These are phyloP conservation scores for Fusarium brevicatenulatum DNA, from an alignment of 2,329 filamentous ascomycete species.

Conservation along the genomic window DNA sequence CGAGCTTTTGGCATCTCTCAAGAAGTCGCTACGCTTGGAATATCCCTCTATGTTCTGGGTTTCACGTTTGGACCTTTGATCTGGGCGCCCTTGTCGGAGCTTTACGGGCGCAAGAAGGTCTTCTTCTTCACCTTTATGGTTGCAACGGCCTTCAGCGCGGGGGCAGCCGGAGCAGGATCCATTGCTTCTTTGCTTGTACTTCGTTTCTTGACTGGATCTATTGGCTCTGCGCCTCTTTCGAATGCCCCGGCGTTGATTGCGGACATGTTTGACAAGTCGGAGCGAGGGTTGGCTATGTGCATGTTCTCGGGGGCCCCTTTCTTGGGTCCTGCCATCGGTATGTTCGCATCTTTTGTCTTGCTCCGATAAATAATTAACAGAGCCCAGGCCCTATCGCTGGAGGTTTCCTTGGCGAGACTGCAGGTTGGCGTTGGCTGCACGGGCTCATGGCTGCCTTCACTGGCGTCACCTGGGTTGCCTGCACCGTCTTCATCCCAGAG, in stretches of 20 bases:
- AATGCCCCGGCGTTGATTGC: slow-evolving; percentile 8
- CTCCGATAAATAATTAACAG: background rate
- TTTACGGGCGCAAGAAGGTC: slow-evolving; percentile 68
- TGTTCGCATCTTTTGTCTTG: accelerated
- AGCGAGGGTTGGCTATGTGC: slow-evolving; percentile 63
- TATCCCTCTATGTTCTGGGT: slow-evolving; percentile 72
- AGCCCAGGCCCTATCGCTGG: slow-evolving; percentile 61
- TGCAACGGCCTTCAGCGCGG: slow-evolving; percentile 70
- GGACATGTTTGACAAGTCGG: slow-evolving; percentile 52
- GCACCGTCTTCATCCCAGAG: slow-evolving; percentile 57
- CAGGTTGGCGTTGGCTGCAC: slow-evolving; percentile 65
- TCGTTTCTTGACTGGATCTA: background rate
- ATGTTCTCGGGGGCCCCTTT: slow-evolving; percentile 63
- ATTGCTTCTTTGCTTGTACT: slow-evolving; percentile 59
- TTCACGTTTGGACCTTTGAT: slow-evolving; percentile 70
- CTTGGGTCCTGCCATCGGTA: slow-evolving; percentile 28
- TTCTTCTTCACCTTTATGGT: slow-evolving; percentile 66
- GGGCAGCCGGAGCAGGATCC: slow-evolving; percentile 63
- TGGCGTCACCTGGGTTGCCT: slow-evolving; percentile 29
- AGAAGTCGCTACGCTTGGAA: slow-evolving; percentile 67
- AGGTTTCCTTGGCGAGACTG: slow-evolving; percentile 65
- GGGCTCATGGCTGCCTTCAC: slow-evolving; percentile 55
- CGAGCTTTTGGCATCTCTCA: slow-evolving; percentile 60
- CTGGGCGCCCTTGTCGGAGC: slow-evolving; percentile 73
- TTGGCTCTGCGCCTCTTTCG: slow-evolving; percentile 5